Conservation (phyloP, 768 basidiomycete species). For the Leucogyrophana mollusca region DNA sequence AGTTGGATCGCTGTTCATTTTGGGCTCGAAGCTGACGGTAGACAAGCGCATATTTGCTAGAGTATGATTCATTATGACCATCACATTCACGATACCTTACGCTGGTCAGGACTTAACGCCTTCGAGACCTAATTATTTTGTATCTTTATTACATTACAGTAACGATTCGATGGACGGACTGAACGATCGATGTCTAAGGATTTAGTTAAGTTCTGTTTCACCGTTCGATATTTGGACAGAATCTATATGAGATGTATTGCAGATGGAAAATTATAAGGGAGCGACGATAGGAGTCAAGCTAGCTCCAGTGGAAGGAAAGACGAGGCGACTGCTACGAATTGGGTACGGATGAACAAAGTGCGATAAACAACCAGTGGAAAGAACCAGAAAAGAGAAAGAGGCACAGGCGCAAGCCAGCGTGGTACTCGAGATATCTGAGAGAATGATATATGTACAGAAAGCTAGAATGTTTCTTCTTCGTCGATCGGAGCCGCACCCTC, state of each 20-base stretch:
- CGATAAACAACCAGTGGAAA: constrained; percentile 17
- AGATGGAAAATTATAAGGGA: constrained; percentile 25
- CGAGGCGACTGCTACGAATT: background rate
- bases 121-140: background rate
- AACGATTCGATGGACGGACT: no score
- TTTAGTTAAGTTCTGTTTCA: background rate
- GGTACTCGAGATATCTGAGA: no score
- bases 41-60: constrained; percentile 24
- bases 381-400: constrained; percentile 1
- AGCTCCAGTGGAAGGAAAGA: constrained; percentile 13
- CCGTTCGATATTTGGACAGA: background rate
- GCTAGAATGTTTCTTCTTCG: constrained; percentile 80
- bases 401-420: no score
- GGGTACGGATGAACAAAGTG: constrained; percentile 4
- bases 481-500: constrained; percentile 55
- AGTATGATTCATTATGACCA: constrained; percentile 4
- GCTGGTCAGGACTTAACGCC: constrained; percentile 1
- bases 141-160: no score
- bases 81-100: constrained; percentile 4
- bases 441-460: constrained; percentile 17
- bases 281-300: constrained; percentile 17
- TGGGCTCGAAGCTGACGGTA: constrained; percentile 48
- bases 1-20: constrained; percentile 56
- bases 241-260: constrained; percentile 24
- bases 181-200: constrained; percentile 3